These are phyloP conservation scores for Schizochytrium sp. DNA, from an alignment of 108 stramenopile species.

Conservation along the genomic window DNA sequence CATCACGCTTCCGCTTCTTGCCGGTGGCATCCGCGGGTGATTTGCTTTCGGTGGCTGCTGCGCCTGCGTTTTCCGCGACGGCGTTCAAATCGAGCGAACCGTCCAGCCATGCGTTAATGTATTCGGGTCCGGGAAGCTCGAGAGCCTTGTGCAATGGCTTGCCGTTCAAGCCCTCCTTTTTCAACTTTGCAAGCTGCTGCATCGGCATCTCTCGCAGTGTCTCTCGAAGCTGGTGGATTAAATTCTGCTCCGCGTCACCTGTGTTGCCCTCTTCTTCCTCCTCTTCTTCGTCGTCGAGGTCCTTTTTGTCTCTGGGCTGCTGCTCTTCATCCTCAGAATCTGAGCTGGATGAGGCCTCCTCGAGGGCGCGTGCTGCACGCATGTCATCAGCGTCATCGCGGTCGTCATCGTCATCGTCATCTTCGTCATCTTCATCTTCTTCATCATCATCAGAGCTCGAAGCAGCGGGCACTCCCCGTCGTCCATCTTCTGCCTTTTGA, in stretches of 20 bases:
- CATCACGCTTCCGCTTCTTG: not conserved
- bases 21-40: no score
- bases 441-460: not conserved
- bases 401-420: not conserved
- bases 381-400: not conserved
- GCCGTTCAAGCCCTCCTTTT: not conserved
- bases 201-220: constrained; percentile 8
- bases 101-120: not conserved
- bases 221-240: not conserved
- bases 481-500: no score
- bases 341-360: not conserved
- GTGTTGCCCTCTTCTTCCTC: not conserved
- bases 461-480: not conserved
- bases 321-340: not conserved
- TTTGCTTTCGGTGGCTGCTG: not conserved
- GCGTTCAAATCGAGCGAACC: not conserved
- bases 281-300: not conserved
- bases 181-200: not conserved
- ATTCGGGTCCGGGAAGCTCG: not conserved
- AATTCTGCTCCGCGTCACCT: not conserved
- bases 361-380: not conserved
- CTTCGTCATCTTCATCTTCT: not conserved
- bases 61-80: not conserved
- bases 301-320: not conserved
- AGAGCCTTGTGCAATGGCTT: not conserved